A percentile compares a stretch with the other conserved stretches of the same genome.
Evolutionary conservation across 2,329 filamentous ascomycete genomes (phyloP).

Genomic region (Beauveria caledonica): DNA sequence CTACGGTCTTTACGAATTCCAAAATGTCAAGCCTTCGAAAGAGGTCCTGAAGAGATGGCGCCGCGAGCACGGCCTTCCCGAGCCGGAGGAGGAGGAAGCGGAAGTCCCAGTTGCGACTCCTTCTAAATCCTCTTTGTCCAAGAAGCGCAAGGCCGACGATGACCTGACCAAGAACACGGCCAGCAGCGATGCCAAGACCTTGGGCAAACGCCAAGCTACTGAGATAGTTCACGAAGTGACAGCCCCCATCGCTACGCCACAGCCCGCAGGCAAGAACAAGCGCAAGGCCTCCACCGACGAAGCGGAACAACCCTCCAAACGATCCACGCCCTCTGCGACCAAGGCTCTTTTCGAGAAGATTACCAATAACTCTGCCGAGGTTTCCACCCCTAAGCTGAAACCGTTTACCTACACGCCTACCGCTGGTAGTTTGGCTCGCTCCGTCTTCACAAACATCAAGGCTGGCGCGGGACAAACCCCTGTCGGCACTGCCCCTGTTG

Average conservation of each 20-base stretch:
- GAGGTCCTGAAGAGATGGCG: constrained; percentile 52
- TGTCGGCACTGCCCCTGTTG: constrained; percentile 14
- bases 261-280: constrained; percentile 39
- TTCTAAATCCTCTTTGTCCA: constrained; percentile 27
- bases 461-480: constrained; percentile 17
- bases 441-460: constrained; percentile 35
- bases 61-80: constrained; percentile 45
- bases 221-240: constrained; percentile 31
- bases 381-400: constrained; percentile 24
- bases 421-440: constrained; percentile 32
- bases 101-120: constrained; percentile 23
- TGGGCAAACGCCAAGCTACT: constrained; percentile 42
- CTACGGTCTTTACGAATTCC: constrained; percentile 55
- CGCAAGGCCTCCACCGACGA: constrained; percentile 42
- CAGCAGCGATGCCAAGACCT: constrained; percentile 26
- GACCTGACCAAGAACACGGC: constrained; percentile 33
- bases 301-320: constrained; percentile 41
- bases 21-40: constrained; percentile 51
- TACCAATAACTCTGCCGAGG: constrained; percentile 37
- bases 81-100: constrained; percentile 38
- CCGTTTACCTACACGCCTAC: constrained; percentile 28
- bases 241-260: constrained; percentile 18
- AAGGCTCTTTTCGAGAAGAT: constrained; percentile 50
- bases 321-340: constrained; percentile 43
- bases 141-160: constrained; percentile 52